Evolutionary conservation across 2,329 filamentous ascomycete genomes (phyloP).

Genomic region (Hypoxylon sp.): DNA sequence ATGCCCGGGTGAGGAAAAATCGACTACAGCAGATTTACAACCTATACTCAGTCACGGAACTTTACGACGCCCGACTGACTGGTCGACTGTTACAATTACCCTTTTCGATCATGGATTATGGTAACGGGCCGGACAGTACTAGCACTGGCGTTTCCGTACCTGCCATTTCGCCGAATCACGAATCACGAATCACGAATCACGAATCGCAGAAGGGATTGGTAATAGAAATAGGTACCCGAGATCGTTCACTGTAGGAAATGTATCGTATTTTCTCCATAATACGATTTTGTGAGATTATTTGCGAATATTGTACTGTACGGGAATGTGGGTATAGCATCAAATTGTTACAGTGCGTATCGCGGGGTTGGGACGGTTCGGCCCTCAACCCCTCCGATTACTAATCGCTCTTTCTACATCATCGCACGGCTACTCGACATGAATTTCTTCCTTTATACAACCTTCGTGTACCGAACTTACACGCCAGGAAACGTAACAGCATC

Average conservation of each 20-base stretch:
- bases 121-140: neutral
- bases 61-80: constrained; percentile 26
- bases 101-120: constrained; percentile 22
- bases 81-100: constrained; percentile 38
- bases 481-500: neutral
- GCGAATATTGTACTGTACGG: too few relatives aligned
- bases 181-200: too few relatives aligned
- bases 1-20: neutral
- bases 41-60: neutral
- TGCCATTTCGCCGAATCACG: neutral
- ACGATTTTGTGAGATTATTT: too few relatives aligned
- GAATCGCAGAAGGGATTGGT: neutral
- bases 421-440: constrained; percentile 8
- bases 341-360: constrained; percentile 5
- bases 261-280: too few relatives aligned
- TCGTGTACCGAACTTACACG: too few relatives aligned
- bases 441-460: too few relatives aligned
- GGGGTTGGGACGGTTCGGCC: neutral
- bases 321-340: too few relatives aligned
- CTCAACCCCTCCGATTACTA: neutral
- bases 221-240: neutral
- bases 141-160: neutral
- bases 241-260: too few relatives aligned
- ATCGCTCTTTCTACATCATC: constrained; percentile 1
- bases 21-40: neutral